phyloP scores from a whole-genome alignment of 176 grass and related monocot genomes.

The Carex myosuroides region DNA sequence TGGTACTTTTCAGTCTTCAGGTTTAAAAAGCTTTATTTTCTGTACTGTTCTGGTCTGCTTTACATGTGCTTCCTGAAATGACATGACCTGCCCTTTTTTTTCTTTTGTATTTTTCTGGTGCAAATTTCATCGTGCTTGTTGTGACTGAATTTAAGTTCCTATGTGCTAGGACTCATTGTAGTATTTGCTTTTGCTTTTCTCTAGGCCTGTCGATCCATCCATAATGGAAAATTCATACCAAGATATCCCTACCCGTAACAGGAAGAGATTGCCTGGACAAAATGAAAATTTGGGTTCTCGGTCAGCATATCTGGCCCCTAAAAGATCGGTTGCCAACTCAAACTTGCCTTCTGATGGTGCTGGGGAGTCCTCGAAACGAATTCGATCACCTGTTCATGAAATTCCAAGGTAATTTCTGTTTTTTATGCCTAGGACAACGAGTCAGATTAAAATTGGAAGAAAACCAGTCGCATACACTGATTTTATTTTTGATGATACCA shows the following conservation, averaged over 20 bases:
- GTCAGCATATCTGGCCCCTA: not conserved
- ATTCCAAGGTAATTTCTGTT: constrained; percentile 11
- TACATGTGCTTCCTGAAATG: not conserved
- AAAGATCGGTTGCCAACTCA: not conserved
- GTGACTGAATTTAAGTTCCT: not conserved
- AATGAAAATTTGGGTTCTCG: not conserved
- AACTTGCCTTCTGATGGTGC: not conserved
- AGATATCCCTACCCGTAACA: not conserved
- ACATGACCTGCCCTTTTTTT: not conserved
- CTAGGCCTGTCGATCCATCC: not conserved
- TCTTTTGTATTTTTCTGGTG: not conserved
- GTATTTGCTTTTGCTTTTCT: not conserved
- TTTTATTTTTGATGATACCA: not conserved
- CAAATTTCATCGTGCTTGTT: not conserved
- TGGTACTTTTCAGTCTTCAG: not conserved
- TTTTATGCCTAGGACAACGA: not conserved
- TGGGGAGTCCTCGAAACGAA: not conserved
- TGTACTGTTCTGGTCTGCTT: not conserved
- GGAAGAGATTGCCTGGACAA: not conserved
- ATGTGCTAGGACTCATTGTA: not conserved
- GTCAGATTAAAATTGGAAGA: not conserved
- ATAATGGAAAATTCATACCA: not conserved
- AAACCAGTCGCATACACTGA: not conserved
- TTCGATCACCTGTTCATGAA: constrained; percentile 4
- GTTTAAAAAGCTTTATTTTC: not conserved